Evolutionary conservation across 2,329 filamentous ascomycete species (phyloP).

Genomic region (Beauveria asiatica): DNA sequence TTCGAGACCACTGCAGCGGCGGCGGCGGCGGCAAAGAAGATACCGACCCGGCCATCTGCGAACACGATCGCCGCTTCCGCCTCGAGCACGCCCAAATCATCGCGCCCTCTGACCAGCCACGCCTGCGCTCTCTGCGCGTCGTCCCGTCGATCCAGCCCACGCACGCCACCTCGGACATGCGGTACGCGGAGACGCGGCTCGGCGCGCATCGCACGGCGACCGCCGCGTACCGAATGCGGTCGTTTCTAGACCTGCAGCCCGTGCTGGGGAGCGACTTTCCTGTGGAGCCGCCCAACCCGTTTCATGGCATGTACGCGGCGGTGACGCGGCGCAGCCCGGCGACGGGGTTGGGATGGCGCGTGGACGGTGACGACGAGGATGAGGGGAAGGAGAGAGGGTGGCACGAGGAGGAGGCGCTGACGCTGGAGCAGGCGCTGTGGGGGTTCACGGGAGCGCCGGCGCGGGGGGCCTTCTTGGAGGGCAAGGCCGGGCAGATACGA

Average conservation of each 20-base stretch:
- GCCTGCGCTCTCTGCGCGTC: slow-evolving; percentile 51
- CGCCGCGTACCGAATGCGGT: slow-evolving; percentile 60
- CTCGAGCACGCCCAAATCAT: slow-evolving; percentile 67
- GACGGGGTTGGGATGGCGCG: slow-evolving; percentile 35
- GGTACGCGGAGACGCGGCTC: slow-evolving; percentile 53
- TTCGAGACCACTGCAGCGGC: slow-evolving; percentile 42
- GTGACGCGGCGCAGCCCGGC: slow-evolving; percentile 51
- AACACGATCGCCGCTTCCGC: slow-evolving; percentile 49
- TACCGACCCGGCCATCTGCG: slow-evolving; percentile 37
- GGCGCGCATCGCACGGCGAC: slow-evolving; percentile 43
- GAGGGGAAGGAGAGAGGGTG: slow-evolving; percentile 44
- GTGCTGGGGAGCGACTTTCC: slow-evolving; percentile 64
- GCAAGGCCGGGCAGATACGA: slow-evolving; percentile 48
- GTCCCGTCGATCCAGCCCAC: slow-evolving; percentile 64
- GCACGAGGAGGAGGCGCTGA: slow-evolving; percentile 51
- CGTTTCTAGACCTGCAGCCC: slow-evolving; percentile 43
- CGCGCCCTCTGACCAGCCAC: slow-evolving; percentile 53
- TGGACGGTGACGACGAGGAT: slow-evolving; percentile 13
- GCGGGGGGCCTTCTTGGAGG: slow-evolving; percentile 50
- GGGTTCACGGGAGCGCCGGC: slow-evolving; percentile 56
- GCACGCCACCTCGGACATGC: slow-evolving; percentile 64
- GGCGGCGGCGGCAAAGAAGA: slow-evolving; percentile 11
- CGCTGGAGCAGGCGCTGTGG: slow-evolving; percentile 47
- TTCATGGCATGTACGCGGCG: slow-evolving; percentile 62
- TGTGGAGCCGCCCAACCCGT: slow-evolving; percentile 59